Percentiles rank a stretch among this genome's conserved stretches.
phyloP scores from a whole-genome alignment of 1,139 yeast genomes.

The Pneumocystis oryctolagi region DNA sequence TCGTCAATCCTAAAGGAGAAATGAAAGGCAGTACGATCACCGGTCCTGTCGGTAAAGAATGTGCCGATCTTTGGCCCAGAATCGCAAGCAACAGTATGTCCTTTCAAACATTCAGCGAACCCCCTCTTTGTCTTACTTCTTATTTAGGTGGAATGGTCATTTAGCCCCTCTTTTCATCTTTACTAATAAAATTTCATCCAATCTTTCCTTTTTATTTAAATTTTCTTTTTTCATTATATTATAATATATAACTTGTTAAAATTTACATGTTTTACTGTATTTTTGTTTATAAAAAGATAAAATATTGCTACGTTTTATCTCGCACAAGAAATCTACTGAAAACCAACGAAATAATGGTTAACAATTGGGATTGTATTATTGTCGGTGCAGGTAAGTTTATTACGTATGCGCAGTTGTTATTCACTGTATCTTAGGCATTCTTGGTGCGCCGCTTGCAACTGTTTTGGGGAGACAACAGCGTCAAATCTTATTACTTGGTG shows the following conservation, averaged over 20 bases:
- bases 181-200: no score
- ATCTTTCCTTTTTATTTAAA: no score
- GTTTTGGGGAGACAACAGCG: conserved; percentile 85
- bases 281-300: no score
- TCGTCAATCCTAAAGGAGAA: conserved; percentile 99
- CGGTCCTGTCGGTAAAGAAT: conserved; percentile 99
- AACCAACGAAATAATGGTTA: not conserved
- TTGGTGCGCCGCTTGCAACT: conserved; percentile 86
- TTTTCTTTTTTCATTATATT: no score
- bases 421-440: conserved; percentile 54
- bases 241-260: no score
- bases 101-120: conserved; percentile 40
- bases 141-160: not conserved
- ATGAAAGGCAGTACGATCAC: conserved; percentile 99
- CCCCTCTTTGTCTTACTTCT: not conserved
- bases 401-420: not conserved
- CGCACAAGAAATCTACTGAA: no score
- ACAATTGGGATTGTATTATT: not conserved
- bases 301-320: no score
- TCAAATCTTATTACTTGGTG: conserved; percentile 33
- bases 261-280: no score
- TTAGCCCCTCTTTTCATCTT: not conserved
- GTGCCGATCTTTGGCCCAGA: conserved; percentile 99
- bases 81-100: conserved; percentile 99
- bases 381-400: not conserved